A percentile compares a stretch with the other conserved stretches of the same genome.
phyloP scores from a whole-genome alignment of 2,329 filamentous ascomycete species.

The Colletotrichum sp. region DNA sequence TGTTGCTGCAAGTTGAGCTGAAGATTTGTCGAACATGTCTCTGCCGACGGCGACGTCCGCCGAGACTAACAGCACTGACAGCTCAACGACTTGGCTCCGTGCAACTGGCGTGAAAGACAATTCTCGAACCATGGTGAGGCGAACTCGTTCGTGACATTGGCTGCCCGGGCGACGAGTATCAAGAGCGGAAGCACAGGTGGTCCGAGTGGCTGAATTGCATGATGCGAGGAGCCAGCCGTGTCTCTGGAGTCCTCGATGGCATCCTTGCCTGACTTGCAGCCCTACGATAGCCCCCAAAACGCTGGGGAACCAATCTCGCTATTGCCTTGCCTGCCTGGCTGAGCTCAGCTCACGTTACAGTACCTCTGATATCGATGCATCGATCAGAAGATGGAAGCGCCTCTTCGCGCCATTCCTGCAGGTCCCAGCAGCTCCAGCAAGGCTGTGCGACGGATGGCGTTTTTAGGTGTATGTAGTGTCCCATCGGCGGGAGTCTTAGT shows the following conservation, averaged over 20 bases:
- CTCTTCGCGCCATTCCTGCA: conserved; percentile 2
- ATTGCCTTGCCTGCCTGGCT: neutral
- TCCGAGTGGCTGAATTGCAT: conserved; percentile 9
- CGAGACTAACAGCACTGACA: neutral
- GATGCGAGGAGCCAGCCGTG: neutral
- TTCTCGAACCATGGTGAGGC: neutral
- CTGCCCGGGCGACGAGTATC: neutral
- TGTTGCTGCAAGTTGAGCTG: neutral
- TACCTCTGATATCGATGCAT: neutral
- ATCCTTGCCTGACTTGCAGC: neutral
- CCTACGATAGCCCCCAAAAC: neutral
- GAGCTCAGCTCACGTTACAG: neutral
- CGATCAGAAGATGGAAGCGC: neutral
- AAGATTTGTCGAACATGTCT: neutral
- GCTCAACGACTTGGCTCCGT: neutral
- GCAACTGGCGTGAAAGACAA: neutral
- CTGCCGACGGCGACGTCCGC: neutral
- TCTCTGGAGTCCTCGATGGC: neutral
- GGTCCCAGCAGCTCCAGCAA: neutral
- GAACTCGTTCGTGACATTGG: neutral
- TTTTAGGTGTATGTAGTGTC: neutral
- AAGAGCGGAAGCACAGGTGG: neutral
- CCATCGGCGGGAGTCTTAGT: neutral
- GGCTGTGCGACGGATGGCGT: conserved; percentile 4
- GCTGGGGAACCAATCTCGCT: neutral